phyloP scores from a whole-genome alignment of 805 yeast species.

The Suhomyces vadensis region DNA sequence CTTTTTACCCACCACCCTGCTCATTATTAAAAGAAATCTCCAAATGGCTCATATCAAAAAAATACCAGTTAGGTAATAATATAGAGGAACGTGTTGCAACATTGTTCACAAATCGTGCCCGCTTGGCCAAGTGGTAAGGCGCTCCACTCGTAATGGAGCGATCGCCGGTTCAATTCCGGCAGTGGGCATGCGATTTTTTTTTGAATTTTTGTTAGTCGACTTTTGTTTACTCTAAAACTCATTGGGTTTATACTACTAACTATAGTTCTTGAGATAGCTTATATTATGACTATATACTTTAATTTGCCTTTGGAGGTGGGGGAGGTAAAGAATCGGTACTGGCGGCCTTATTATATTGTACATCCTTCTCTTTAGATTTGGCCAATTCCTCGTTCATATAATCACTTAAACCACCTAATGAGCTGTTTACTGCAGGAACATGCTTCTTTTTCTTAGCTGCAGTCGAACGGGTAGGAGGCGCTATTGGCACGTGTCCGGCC shows the following conservation, averaged over 20 bases:
- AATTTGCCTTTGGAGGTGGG: constrained; percentile 20
- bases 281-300: no score
- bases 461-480: constrained; percentile 18
- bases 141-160: constrained; percentile 57
- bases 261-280: not conserved
- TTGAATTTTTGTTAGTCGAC: no score
- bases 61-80: no score
- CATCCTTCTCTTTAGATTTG: constrained; percentile 39
- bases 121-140: constrained; percentile 58
- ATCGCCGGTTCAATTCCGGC: constrained; percentile 56
- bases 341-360: constrained; percentile 11
- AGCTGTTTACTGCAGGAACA: constrained; percentile 19
- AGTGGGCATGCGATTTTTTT: constrained; percentile 39
- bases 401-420: constrained; percentile 31
- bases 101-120: constrained; percentile 33
- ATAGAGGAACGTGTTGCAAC: no score
- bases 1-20: no score
- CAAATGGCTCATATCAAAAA: no score
- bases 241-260: no score
- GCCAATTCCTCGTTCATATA: constrained; percentile 47
- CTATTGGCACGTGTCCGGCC: constrained; percentile 11
- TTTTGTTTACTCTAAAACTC: no score
- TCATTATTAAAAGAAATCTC: no score
- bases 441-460: constrained; percentile 32
- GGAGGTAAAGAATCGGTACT: constrained; percentile 27